A percentile compares a stretch with the other conserved stretches of the same genome.
phyloP scores from a whole-genome alignment of 345 rosid genomes.

The Aquilaria malaccensis region DNA sequence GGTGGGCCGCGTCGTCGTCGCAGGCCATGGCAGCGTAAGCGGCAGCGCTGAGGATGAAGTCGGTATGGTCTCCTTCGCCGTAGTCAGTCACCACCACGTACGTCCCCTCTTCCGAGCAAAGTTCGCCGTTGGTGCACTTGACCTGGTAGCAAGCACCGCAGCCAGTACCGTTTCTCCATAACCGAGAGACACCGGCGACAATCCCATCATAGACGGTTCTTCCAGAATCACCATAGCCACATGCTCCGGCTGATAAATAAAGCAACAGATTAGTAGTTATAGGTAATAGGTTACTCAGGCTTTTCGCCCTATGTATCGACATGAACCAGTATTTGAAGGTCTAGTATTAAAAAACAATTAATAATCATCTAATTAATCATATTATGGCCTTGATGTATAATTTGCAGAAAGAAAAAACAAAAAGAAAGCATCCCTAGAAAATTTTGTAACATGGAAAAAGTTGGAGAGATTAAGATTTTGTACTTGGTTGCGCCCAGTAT shows the following conservation, averaged over 20 bases:
- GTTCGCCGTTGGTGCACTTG: slow-evolving; percentile 42
- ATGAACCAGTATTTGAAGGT: no score
- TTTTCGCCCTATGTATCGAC: no score
- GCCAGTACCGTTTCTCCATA: slow-evolving; percentile 70
- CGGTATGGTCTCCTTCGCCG: slow-evolving; percentile 71
- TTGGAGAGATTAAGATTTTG: no score
- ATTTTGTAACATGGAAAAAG: no score
- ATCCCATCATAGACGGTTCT: slow-evolving; percentile 61
- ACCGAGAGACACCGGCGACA: slow-evolving; percentile 72
- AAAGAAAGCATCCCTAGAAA: no score
- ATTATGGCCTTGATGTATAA: no score
- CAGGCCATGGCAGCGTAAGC: slow-evolving; percentile 54
- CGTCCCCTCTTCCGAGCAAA: slow-evolving; percentile 59
- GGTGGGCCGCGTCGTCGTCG: slow-evolving; percentile 24
- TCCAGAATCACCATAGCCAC: slow-evolving; percentile 73
- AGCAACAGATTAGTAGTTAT: no score
- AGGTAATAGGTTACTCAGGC: no score
- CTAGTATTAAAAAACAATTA: neutral
- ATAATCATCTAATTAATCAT: neutral
- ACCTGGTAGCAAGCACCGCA: slow-evolving; percentile 98
- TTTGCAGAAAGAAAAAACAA: no score
- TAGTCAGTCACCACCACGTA: slow-evolving; percentile 71
- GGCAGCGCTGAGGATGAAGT: slow-evolving; percentile 68
- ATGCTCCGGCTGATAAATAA: no score
- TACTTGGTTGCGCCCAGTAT: no score